Conservation (phyloP, 2,329 filamentous ascomycete genomes). For the Rhinocladiella mackenziei region DNA sequence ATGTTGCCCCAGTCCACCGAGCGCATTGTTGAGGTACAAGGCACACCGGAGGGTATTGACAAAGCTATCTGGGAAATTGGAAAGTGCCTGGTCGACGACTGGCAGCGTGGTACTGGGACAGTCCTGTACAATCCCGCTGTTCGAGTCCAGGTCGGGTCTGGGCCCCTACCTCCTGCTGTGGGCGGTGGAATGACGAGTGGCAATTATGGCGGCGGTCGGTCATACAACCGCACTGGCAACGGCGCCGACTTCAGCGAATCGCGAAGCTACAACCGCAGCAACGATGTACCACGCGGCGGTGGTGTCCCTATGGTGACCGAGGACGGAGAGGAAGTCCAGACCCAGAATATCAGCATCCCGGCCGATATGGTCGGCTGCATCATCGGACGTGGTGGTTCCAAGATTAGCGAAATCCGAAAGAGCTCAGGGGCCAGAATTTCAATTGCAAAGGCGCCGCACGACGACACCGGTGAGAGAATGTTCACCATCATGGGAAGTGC, state of each 20-base stretch:
- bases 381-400: conserved; percentile 88
- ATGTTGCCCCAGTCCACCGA: conserved; percentile 99
- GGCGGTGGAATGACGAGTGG: conserved; percentile 39
- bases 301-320: conserved; percentile 86
- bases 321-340: conserved; percentile 96
- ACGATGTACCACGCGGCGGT: conserved; percentile 51
- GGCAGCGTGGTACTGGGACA: conserved; percentile 93
- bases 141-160: conserved; percentile 67
- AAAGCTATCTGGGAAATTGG: conserved; percentile 98
- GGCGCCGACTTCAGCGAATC: conserved; percentile 95
- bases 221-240: conserved; percentile 90
- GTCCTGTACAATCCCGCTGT: conserved; percentile 97
- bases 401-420: conserved; percentile 98
- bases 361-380: conserved; percentile 99
- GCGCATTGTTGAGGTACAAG: conserved; percentile 94
- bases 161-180: conserved; percentile 49
- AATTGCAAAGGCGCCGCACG: conserved; percentile 93
- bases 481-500: conserved; percentile 98
- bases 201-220: conserved; percentile 56
- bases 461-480: conserved; percentile 97
- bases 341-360: conserved; percentile 98
- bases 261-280: conserved; percentile 69
- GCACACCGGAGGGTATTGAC: conserved; percentile 90
- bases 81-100: conserved; percentile 96
- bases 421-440: conserved; percentile 94